Evolutionary conservation across 345 rosid species (phyloP), one percentile per base, ranked within the genome.

Genomic region (Trapa bicornis): DNA sequence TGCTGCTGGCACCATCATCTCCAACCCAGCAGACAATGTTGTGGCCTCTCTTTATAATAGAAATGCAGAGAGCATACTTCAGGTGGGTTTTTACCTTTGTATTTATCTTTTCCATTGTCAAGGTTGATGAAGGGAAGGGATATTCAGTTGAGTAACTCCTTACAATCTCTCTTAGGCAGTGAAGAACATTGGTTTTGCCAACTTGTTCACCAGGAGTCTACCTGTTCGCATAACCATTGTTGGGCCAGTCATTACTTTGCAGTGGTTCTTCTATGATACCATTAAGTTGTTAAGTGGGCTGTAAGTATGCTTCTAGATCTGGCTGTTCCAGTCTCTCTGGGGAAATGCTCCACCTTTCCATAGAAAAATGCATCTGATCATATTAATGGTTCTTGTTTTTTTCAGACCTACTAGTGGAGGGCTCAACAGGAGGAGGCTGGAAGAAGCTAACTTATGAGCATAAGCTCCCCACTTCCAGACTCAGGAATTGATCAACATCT

Each of bases 161-260:
- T 33, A 15, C 32, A 58, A 58, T 57, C 9, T 54, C 35, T 58
- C 38, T 75, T 76, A 86, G 89, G 89, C 86, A 56, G 82, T 76
- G 72, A 84, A 79, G 79, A 76, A 78, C 22, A 79, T 83, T 68
- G 93, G 93, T 63, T 68, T 83, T 56, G 32, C 57, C 42, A 79
- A 79, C 69, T 84, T 87, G 63, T 85, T 85, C 73, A 79, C 85
- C 1, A 76, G 89, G 74, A 85, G 89, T 66, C 89, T 87, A 75
- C 87, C 93, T 60, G 72, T 87, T 62, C 84, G 89, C 52, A 79
- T 85, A 29, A 60, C 80, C 29, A 72, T 85, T 1, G 88, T 87
- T 15, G 89, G 89, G 10, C 89, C 93, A 37, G 78, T 83, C 32
- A 72, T 82, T 66, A 80, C 88, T 7, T 6, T 83, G 78, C 93